Evolutionary conservation across 2,329 filamentous ascomycete genomes (phyloP).

Genomic region (Lasiodiplodia gonubiensis): DNA sequence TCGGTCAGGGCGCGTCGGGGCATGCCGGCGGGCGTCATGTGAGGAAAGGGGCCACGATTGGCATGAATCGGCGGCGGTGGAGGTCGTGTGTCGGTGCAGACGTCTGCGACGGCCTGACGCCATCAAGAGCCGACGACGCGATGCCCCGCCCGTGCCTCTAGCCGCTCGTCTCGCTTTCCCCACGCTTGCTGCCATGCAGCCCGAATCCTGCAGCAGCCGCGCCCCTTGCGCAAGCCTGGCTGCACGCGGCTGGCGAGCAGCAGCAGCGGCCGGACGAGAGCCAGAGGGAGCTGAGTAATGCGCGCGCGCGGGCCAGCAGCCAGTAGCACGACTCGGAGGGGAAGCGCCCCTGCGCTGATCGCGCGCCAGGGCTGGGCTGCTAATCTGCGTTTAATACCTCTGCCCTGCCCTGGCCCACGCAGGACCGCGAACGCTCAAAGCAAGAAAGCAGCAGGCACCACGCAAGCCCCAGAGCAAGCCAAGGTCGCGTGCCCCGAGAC

Average conservation of each 20-base stretch:
- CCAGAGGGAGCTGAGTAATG: neutral
- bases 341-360: slow-evolving; percentile 12
- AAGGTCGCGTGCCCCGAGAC: neutral
- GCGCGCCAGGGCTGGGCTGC: slow-evolving; percentile 6
- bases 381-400: slow-evolving; percentile 25
- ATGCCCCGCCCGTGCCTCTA: neutral
- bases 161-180: neutral
- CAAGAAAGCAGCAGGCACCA: neutral
- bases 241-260: neutral
- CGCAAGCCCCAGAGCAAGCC: no score
- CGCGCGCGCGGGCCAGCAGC: neutral
- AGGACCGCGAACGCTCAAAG: neutral
- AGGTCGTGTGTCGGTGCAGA: no score
- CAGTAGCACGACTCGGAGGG: slow-evolving; percentile 14
- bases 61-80: slow-evolving; percentile 9
- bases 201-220: neutral
- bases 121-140: neutral
- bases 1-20: neutral
- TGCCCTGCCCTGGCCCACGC: slow-evolving; percentile 19
- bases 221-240: neutral
- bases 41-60: neutral
- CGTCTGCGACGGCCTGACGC: neutral
- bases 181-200: neutral
- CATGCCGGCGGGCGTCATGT: neutral
- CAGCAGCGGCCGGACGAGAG: neutral